Evolutionary conservation across 2,329 filamentous ascomycete genomes (phyloP).

Genomic region (Dendryphion nanum): DNA sequence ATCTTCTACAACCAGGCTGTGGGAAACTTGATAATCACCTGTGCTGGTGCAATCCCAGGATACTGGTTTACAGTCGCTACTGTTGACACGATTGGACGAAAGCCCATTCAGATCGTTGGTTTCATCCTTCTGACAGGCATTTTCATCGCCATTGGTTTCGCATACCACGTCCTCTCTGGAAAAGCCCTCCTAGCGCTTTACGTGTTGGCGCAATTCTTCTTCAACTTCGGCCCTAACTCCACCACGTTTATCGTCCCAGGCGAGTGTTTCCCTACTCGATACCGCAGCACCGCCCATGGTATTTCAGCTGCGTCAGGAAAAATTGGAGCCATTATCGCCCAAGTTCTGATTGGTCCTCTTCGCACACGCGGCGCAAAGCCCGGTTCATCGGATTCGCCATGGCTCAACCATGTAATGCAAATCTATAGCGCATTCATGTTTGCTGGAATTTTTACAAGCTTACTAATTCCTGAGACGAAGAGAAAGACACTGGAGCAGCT

Average conservation of each 20-base stretch:
- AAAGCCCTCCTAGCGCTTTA: slow-evolving; percentile 47
- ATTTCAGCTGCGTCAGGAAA: slow-evolving; percentile 46
- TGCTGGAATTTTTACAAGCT: slow-evolving; percentile 63
- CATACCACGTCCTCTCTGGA: slow-evolving; percentile 33
- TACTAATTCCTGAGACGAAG: slow-evolving; percentile 76
- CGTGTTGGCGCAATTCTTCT: slow-evolving; percentile 51
- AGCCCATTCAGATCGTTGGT: slow-evolving; percentile 33
- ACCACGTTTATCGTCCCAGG: slow-evolving; percentile 54
- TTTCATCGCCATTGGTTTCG: slow-evolving; percentile 36
- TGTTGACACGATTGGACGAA: slow-evolving; percentile 67
- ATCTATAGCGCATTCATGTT: slow-evolving; percentile 81
- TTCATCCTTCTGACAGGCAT: slow-evolving; percentile 34
- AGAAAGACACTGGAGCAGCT: slow-evolving; percentile 16
- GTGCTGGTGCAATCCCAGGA: slow-evolving; percentile 75
- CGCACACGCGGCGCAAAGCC: slow-evolving; percentile 49
- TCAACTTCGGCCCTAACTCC: slow-evolving; percentile 51
- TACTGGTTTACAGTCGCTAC: slow-evolving; percentile 62
- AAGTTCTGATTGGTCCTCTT: slow-evolving; percentile 48
- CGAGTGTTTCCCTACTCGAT: slow-evolving; percentile 51
- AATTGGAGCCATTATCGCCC: slow-evolving; percentile 50
- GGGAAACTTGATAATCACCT: slow-evolving; percentile 75
- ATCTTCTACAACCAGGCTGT: slow-evolving; percentile 71
- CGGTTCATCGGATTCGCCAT: slow-evolving; percentile 50
- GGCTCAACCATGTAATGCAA: slow-evolving; percentile 72
- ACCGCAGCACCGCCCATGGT: slow-evolving; percentile 50